Base-by-base conservation (phyloP, 257 asterid species). In the Solanum piurae region DNA sequence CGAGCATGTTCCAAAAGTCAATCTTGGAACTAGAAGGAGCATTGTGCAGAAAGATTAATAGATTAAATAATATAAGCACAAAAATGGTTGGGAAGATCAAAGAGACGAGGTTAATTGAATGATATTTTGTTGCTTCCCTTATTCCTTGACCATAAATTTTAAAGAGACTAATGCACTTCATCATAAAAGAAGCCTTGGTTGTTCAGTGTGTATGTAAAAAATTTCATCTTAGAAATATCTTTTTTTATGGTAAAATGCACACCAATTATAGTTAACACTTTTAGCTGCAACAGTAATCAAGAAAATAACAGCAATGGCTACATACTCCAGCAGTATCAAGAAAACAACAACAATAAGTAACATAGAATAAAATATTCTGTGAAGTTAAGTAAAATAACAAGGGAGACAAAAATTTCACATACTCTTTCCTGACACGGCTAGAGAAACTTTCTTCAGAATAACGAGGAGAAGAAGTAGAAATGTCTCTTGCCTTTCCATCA, bases 351-450 rank as follows among this genome's bases (percentile, higher is more conserved):
- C 87, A 86, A 74, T 86, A 88, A 83, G 18, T 49, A 55, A 52
- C 31, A 44, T 2, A 80, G 9, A 46, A 16, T 80, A 46, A 80
- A 46, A 44, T 46, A 9, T 29, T 44, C 84, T 4, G 27, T 34
- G n/a, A 86, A 90, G 83, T 46, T 77, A 38, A 84, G 71, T 77
- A 58, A 46, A 29, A 85, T 83, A 87, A 86, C 46, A 68, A 83
- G 86, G 36, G 66, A 60, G 60, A 49, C 49, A 36, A 40, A 83
- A 84, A 23, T 8, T 12, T 46, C 38, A 91, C 97, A 88, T 93
- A 94, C 97, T 89, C 91, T 77, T 86, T 88, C 36, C 64, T 68
- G 55, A 72, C 91, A 68, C 68, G 75, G 88, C 83, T 40, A 87
- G 91, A 34, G 21, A 80, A 76, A 72, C 88, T 89, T 90, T 83